phyloP scores from a whole-genome alignment of 1,139 yeast species.

The Groenewaldozyma auringiensis region DNA sequence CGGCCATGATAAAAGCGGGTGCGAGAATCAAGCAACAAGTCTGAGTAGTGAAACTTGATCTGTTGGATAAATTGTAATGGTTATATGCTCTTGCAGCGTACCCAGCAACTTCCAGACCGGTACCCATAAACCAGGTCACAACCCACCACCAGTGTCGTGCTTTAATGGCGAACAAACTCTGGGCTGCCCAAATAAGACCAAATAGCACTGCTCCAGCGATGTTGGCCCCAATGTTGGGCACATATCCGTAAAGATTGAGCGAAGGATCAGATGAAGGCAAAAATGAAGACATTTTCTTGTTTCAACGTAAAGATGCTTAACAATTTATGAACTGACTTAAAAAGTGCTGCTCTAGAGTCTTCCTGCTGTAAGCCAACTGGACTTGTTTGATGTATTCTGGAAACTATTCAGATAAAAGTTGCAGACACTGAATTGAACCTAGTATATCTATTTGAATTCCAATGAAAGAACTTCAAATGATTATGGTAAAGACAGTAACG shows the following conservation, averaged over 20 bases:
- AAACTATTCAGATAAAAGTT: too few relatives aligned
- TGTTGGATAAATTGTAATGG: slow-evolving; percentile 33
- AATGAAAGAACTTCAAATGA: too few relatives aligned
- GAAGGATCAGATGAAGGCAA: too few relatives aligned
- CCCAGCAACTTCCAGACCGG: slow-evolving; percentile 60
- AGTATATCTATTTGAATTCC: too few relatives aligned
- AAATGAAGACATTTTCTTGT: too few relatives aligned
- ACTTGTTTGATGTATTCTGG: too few relatives aligned
- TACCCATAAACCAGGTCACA: slow-evolving; percentile 51
- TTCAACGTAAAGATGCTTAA: too few relatives aligned
- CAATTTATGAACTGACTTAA: too few relatives aligned
- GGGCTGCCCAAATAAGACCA: slow-evolving; percentile 37
- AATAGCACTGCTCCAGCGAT: slow-evolving; percentile 43
- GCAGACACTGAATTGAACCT: too few relatives aligned
- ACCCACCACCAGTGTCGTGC: slow-evolving; percentile 72
- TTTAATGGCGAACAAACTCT: slow-evolving; percentile 36
- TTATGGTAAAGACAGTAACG: too few relatives aligned
- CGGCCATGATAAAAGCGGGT: slow-evolving; percentile 88
- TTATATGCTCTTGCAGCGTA: slow-evolving; percentile 56
- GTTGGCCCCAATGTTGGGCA: slow-evolving; percentile 42
- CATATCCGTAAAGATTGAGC: slow-evolving; percentile 34
- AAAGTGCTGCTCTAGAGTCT: too few relatives aligned
- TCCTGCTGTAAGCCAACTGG: too few relatives aligned
- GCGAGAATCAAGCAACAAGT: slow-evolving; percentile 66
- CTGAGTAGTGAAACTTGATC: slow-evolving; percentile 52